Evolutionary conservation across 306 rosid genomes (phyloP), one percentile per base, ranked within the genome.

Genomic region (Quercus berberidifolia): DNA sequence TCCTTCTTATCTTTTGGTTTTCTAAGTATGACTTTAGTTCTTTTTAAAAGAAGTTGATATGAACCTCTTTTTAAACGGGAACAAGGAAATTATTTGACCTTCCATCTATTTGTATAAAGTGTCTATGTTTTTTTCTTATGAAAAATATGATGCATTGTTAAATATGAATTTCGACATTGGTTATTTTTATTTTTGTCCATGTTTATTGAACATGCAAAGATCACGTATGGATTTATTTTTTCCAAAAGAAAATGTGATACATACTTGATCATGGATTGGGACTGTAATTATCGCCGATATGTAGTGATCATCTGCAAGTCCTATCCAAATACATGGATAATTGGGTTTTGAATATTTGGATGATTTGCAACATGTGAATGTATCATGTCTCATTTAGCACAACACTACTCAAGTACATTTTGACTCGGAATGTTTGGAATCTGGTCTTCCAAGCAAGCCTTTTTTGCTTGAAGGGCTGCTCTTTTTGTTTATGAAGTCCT

Each of bases 101-200:
- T 69, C 71, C 67, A 17, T 64, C 28, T 69, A 73, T 67, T n/a
- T 77, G 23, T 72, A 79, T 85, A 76, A 81, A 81, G 75, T 71
- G 70, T 67, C 79, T 26, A 69, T 26, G 46, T 12, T 26, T 43
- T 43, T 80, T 65, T 0, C 65, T n/a, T 35, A 54, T 26, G 76
- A 78, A 72, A 57, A 23, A 59, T 51, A 79, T 51, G 54, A 55
- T 83, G 60, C 60, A 26, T 65, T 64, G 76, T 55, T 49, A 10
- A 59, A 60, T 79, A 54, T 67, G 68, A 71, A 46, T 60, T 55
- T 73, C n/a, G 69, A 8, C 78, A 74, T 57, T 74, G n/a, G 26
- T 71, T 43, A n/a, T 55, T 41, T 49, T 62, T 19, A 41, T 19
- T 11, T 65, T 19, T 62, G 4, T 30, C 60, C 3, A 3, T n/a